phyloP scores from a whole-genome alignment of 2,329 filamentous ascomycete species.

The Fonsecaea pugnacius region DNA sequence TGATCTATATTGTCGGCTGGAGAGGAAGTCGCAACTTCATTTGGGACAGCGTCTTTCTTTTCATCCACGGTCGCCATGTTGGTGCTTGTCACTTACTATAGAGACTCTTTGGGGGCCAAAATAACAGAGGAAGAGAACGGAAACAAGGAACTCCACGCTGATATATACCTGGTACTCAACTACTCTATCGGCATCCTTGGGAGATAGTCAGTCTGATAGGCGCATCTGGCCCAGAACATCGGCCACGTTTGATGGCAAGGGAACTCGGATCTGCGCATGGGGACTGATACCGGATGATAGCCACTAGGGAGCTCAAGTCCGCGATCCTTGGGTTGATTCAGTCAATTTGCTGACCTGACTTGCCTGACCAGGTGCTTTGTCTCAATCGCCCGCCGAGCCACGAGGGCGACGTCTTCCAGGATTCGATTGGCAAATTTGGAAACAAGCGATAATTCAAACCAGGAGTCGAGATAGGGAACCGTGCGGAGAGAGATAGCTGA shows the following conservation, averaged over 20 bases:
- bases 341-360: too few species aligned
- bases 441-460: constrained; percentile 5
- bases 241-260: neutral
- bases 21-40: neutral
- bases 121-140: neutral
- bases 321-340: constrained; percentile 8
- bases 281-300: constrained; percentile 1
- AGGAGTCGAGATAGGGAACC: constrained; percentile 21
- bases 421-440: constrained; percentile 5
- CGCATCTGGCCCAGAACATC: neutral
- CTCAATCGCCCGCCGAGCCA: neutral
- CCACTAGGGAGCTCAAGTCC: constrained; percentile 5
- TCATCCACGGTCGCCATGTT: constrained; percentile 18
- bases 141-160: constrained; percentile 3
- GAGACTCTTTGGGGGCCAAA: neutral
- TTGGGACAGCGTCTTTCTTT: constrained; percentile 12
- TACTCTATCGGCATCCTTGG: neutral
- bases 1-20: constrained; percentile 2
- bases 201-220: constrained; percentile 12
- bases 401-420: constrained; percentile 1
- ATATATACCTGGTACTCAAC: constrained; percentile 1
- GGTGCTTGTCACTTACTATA: neutral
- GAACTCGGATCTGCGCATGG: neutral
- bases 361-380: constrained; percentile 13
- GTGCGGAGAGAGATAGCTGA: constrained; percentile 23